Conservation (phyloP, 2,329 filamentous ascomycete genomes). For the Calonectria hawksworthii region DNA sequence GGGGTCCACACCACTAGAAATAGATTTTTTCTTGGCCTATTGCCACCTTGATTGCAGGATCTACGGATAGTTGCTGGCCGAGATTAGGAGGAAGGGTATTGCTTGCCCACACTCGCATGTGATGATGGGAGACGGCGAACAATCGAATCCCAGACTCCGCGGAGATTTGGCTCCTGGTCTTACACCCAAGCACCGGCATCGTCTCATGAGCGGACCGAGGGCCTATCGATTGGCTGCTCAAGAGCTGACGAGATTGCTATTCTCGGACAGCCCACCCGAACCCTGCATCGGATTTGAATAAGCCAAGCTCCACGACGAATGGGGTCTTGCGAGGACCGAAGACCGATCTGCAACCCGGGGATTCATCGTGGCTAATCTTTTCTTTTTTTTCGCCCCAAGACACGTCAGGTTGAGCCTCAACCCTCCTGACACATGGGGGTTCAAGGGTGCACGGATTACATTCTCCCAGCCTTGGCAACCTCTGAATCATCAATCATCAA, state of each 20-base stretch:
- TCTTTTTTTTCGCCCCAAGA: neutral
- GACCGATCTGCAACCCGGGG: neutral
- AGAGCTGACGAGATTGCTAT: neutral
- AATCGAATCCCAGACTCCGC: neutral
- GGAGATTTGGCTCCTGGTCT: neutral
- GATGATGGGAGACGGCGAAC: neutral
- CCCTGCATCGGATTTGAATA: neutral
- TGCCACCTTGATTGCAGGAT: neutral
- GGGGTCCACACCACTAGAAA: neutral
- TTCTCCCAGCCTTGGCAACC: neutral
- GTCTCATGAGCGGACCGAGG: neutral
- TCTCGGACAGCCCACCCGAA: neutral
- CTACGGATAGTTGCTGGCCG: neutral
- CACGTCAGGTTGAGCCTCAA: constrained; percentile 22
- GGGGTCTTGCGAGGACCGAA: neutral
- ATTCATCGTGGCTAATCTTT: neutral
- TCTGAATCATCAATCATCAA: neutral
- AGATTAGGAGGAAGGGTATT: neutral
- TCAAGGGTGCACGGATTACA: neutral
- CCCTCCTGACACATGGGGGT: constrained; percentile 23
- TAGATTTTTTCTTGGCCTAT: neutral
- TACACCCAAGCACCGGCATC: neutral
- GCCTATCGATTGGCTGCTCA: neutral
- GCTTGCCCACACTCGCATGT: neutral
- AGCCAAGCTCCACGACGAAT: neutral